Percentiles rank a stretch among this genome's conserved stretches.
These are phyloP conservation scores for Lactarius evosmus DNA, from an alignment of 768 basidiomycete species.

Conservation along the genomic window DNA sequence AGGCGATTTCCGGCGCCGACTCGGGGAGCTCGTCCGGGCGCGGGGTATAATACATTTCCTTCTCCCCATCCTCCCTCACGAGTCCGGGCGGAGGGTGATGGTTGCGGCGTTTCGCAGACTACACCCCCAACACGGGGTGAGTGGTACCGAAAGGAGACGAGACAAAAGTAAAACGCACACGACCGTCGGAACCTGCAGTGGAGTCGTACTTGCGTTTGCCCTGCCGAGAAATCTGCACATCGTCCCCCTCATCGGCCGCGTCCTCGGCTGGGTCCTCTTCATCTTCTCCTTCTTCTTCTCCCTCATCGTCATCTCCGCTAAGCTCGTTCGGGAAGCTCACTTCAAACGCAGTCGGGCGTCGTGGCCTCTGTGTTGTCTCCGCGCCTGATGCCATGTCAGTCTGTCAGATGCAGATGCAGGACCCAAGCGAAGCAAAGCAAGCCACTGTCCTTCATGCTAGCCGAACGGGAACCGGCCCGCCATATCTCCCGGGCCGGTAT, in stretches of 20 bases:
- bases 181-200: background rate
- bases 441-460: too few species aligned
- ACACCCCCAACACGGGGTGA: background rate
- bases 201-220: conserved; percentile 2
- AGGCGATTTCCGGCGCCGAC: conserved; percentile 7
- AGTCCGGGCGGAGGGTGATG: background rate
- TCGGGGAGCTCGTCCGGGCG: conserved; percentile 22
- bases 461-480: background rate
- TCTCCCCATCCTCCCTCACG: background rate
- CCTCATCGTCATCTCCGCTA: conserved; percentile 6
- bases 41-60: conserved; percentile 10
- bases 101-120: conserved; percentile 14
- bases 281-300: background rate
- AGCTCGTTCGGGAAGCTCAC: conserved; percentile 50
- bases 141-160: background rate
- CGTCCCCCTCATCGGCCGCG: background rate
- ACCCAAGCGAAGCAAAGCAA: too few species aligned
- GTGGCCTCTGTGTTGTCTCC: background rate
- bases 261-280: background rate
- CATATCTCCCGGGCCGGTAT: background rate
- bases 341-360: conserved; percentile 49
- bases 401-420: background rate
- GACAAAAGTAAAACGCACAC: background rate
- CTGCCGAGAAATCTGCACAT: background rate
- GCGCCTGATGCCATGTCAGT: background rate